Conservation (phyloP, 2,329 filamentous ascomycete species). For the Xylaria digitata region DNA sequence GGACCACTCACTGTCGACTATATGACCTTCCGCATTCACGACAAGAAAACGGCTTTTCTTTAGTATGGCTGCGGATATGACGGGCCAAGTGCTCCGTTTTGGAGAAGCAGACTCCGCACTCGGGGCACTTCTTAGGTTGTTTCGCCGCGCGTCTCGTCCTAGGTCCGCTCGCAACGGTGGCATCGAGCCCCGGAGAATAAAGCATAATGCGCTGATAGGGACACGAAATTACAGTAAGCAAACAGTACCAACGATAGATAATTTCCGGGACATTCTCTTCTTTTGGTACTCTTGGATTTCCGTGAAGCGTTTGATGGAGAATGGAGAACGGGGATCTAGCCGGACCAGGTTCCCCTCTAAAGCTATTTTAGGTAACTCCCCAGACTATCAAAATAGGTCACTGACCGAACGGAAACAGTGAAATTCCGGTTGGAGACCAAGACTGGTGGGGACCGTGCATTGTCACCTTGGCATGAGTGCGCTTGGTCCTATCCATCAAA, state of each 20-base stretch:
- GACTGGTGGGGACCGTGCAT: conserved; percentile 10
- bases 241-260: conserved; percentile 17
- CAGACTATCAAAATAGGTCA: neutral
- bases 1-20: conserved; percentile 35
- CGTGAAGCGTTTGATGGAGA: conserved; percentile 23
- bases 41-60: conserved; percentile 36
- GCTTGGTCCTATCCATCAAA: conserved; percentile 18
- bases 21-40: conserved; percentile 35
- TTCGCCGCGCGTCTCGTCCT: conserved; percentile 32
- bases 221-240: conserved; percentile 10
- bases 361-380: conserved; percentile 28
- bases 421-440: conserved; percentile 24
- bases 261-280: conserved; percentile 7
- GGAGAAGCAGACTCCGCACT: conserved; percentile 37
- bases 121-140: conserved; percentile 35
- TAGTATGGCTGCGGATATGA: conserved; percentile 37
- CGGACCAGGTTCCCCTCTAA: conserved; percentile 29
- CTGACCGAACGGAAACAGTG: conserved; percentile 24
- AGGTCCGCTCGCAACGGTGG: conserved; percentile 20
- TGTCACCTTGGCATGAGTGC: conserved; percentile 11
- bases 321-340: conserved; percentile 21
- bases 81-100: conserved; percentile 37
- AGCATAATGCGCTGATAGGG: conserved; percentile 28
- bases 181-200: conserved; percentile 25
- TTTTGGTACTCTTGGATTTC: conserved; percentile 14